Evolutionary conservation across 148 eudicot genomes (phyloP), one percentile per base, ranked within the genome.

Genomic region (Vaccinium macrocarpon): DNA sequence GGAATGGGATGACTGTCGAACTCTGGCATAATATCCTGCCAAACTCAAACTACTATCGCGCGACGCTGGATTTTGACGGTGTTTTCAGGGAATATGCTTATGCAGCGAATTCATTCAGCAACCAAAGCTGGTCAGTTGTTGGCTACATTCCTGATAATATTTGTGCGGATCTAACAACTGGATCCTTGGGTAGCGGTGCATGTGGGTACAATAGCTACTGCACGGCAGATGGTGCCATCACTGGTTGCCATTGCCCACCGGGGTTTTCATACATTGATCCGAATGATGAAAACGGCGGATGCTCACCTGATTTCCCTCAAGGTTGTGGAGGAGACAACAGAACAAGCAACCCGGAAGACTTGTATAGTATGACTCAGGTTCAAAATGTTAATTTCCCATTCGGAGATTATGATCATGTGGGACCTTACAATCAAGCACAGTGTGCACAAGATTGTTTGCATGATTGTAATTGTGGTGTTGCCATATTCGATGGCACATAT

Each of bases 201-300:
- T 80, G 66, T 11, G 66, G 81, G 49, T 79, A 53, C 48, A 79
- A 79, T 79, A 79, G 81, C 66, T 29, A 79, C 82, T 80, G 82
- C 35, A 9, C 11, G 8, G 18, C 14, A 16, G 18, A 56, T 12
- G 19, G 15, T 19, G 70, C 70, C 25, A 18, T 21, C 35, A 48
- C 50, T 32, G 35, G n/a, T 25, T 52, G 81, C 55, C 0, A 27
- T 10, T 78, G 81, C 81, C 81, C 66, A 27, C 11, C 27, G 3
- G 66, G 81, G 46, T 78, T n/a, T 55, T 78, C 81, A 5, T 78
- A 13, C n/a, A 6, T 78, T 0, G 66, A 78, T 53, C 81, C 21
- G 4, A 21, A 78, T 2, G 53, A 78, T 48, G 6, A 25, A 27
- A 14, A 29, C 18, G 27, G 50, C 0, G 68, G 68, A 42, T 80